Evolutionary conservation across 495 filamentous ascomycete species (phyloP).

Genomic region (Penicillium coffeae): DNA sequence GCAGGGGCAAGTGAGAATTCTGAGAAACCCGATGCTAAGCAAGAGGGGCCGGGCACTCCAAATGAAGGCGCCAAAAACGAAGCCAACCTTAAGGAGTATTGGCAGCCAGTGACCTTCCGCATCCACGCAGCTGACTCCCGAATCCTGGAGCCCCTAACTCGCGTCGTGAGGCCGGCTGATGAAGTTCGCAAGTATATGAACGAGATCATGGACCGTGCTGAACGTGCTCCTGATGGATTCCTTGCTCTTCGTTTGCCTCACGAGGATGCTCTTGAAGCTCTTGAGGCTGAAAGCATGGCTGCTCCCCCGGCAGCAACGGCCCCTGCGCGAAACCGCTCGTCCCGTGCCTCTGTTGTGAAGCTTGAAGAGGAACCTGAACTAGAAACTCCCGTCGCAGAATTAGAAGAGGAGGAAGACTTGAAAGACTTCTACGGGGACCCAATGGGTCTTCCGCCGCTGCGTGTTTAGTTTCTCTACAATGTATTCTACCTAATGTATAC

Average conservation of each 20-base stretch:
- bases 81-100: constrained; percentile 63
- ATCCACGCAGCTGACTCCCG: constrained; percentile 59
- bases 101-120: constrained; percentile 84
- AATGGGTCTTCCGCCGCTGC: constrained; percentile 27
- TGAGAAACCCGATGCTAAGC: constrained; percentile 8
- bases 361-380: constrained; percentile 36
- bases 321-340: constrained; percentile 25
- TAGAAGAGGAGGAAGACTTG: constrained; percentile 39
- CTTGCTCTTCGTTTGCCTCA: constrained; percentile 62
- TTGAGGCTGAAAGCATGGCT: constrained; percentile 29
- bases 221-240: constrained; percentile 64
- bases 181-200: constrained; percentile 82
- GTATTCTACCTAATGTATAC: not conserved
- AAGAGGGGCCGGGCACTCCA: constrained; percentile 3
- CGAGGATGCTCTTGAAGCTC: constrained; percentile 29
- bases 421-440: constrained; percentile 43
- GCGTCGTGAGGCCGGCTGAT: constrained; percentile 72
- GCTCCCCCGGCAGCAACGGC: constrained; percentile 7
- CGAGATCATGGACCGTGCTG: constrained; percentile 71
- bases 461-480: not conserved
- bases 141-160: constrained; percentile 67
- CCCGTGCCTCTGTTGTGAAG: constrained; percentile 16
- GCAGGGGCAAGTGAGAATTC: constrained; percentile 15
- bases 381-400: constrained; percentile 22
- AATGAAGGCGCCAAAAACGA: constrained; percentile 5